Percentiles rank a stretch among this genome's conserved stretches.
phyloP scores from a whole-genome alignment of 1,139 yeast species.

The Suhomyces coccinellae region DNA sequence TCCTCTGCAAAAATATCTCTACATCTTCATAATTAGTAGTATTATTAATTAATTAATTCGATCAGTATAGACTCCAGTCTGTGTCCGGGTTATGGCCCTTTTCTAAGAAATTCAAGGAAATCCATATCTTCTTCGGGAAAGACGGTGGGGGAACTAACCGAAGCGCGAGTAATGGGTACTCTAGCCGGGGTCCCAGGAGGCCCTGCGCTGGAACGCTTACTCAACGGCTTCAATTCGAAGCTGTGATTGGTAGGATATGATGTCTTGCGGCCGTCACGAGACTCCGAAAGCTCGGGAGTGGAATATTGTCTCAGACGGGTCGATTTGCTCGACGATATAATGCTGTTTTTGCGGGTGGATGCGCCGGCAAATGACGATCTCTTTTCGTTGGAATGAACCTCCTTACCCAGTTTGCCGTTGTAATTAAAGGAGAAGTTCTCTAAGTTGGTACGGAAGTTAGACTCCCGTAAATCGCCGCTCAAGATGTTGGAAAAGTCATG shows the following conservation, averaged over 20 bases:
- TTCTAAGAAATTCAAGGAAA: conserved; percentile 47
- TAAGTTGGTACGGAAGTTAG: conserved; percentile 33
- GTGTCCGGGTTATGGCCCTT: conserved; percentile 32
- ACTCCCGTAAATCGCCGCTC: conserved; percentile 29
- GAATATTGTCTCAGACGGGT: conserved; percentile 19
- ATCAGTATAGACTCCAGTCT: no score
- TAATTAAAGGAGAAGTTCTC: conserved; percentile 35
- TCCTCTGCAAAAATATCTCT: no score
- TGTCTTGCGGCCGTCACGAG: conserved; percentile 14
- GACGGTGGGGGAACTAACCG: not conserved
- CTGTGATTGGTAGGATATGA: conserved; percentile 6
- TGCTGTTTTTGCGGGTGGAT: conserved; percentile 13
- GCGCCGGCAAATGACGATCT: conserved; percentile 9
- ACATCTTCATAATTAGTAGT: no score
- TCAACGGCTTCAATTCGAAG: conserved; percentile 9
- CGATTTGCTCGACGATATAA: conserved; percentile 17
- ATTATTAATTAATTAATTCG: not conserved
- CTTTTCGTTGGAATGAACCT: not conserved
- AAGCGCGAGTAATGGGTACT: not conserved
- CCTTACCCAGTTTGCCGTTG: conserved; percentile 1
- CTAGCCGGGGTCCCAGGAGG: not conserved
- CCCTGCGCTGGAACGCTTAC: conserved; percentile 6
- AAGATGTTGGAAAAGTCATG: conserved; percentile 45
- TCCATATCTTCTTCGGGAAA: conserved; percentile 37
- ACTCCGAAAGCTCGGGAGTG: conserved; percentile 15